These are phyloP conservation scores for Dothideomycetes sp. DNA, from an alignment of 2,329 filamentous ascomycete species.

Conservation along the genomic window DNA sequence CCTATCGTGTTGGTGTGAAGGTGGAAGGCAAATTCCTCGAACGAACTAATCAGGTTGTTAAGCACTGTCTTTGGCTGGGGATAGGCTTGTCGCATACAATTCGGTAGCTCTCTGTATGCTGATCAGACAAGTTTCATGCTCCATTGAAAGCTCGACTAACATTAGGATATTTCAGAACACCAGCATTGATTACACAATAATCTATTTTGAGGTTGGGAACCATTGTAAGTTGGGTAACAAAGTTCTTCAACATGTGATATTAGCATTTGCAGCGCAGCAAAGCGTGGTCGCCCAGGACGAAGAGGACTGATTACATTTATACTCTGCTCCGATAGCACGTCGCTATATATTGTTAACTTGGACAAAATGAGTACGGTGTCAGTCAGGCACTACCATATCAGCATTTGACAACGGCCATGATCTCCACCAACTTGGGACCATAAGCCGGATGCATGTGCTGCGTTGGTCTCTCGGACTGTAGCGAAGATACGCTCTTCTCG, in stretches of 20 bases:
- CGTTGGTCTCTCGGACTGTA: slow-evolving; percentile 35
- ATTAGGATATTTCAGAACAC: slow-evolving; percentile 45
- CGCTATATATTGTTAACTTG: too few relatives aligned
- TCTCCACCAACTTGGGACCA: slow-evolving; percentile 31
- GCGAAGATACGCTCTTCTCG: slow-evolving; percentile 40
- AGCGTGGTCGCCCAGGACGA: not conserved
- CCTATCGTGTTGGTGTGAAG: slow-evolving; percentile 48
- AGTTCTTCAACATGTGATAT: slow-evolving; percentile 24
- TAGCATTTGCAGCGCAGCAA: not conserved
- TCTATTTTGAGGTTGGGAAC: slow-evolving; percentile 37
- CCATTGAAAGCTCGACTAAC: slow-evolving; percentile 24
- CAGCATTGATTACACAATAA: slow-evolving; percentile 46
- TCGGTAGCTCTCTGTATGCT: slow-evolving; percentile 37
- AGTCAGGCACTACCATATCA: slow-evolving; percentile 32
- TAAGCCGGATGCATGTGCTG: slow-evolving; percentile 27
- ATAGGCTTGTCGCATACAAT: slow-evolving; percentile 24
- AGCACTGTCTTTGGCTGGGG: not conserved
- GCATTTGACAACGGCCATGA: slow-evolving; percentile 36
- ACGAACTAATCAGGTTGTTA: slow-evolving; percentile 29
- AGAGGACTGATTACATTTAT: slow-evolving; percentile 28
- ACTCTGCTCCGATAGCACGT: slow-evolving; percentile 41
- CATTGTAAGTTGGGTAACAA: slow-evolving; percentile 28
- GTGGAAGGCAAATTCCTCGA: slow-evolving; percentile 42
- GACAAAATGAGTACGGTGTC: too few relatives aligned
- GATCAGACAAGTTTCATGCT: too few relatives aligned